Evolutionary conservation across 169 alveolate genomes (phyloP), one percentile per base, ranked within the genome.

Genomic region (Blepharisma undulans): DNA sequence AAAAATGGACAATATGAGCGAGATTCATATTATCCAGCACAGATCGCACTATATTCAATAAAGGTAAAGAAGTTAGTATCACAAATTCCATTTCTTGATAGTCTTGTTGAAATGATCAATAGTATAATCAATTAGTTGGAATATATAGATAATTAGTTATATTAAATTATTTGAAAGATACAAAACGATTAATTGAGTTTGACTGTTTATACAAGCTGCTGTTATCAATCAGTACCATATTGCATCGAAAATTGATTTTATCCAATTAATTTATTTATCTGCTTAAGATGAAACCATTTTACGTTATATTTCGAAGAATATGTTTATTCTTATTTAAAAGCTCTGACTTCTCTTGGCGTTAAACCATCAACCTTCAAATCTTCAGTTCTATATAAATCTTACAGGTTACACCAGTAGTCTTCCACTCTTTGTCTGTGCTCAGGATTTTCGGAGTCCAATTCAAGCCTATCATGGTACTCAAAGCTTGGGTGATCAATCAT

Each of bases 401-500:
- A 90, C 84, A 97, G 96, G 61, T 79, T 79, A 33, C 71, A 29
- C 87, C 87, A 79, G 87, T 22, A 79, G 8, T 79, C 87, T 33
- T 79, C 87, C 34, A 79, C 71, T 30, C 36, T 27, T 32, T 79
- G 34, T 32, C 87, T 79, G 14, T 79, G 61, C 12, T 32, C 34
- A 30, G 29, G 71, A n/a, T 33, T 79, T 79, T 79, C 87, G 10
- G 71, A 5, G 61, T 79, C 61, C 29, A 79, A 21, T 32, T 79
- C 18, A 27, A n/a, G 29, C 34, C 36, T 97, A 30, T 97, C 92
- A 88, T 98, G 97, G 95, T 98, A 98, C 92, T 98, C 99, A 95
- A 95, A 99, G 7, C 99, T 97, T 10, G 99, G 99, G 92, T 98
- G 99, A 32, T 98, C 99, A 87, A 95, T 94, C 98, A 99, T 95